Evolutionary conservation across 2,329 filamentous ascomycete genomes (phyloP), one percentile per base, ranked within the genome.

Genomic region (Metarhizium brunneum): DNA sequence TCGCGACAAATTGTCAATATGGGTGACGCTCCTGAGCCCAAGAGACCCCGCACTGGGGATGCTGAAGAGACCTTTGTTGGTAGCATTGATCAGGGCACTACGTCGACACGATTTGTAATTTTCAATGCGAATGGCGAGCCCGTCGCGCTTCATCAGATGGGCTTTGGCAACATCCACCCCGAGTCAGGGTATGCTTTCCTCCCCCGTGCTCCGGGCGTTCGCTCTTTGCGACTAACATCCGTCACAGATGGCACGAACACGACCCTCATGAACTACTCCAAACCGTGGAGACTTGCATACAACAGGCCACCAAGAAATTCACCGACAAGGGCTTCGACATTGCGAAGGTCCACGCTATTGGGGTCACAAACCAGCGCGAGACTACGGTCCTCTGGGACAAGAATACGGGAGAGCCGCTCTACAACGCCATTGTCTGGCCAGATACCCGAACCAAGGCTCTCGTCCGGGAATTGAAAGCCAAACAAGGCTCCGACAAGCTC

Each of bases 351-450:
- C 86, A 82, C 68, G 82, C 87, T 11, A 79, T 96, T 61, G 91
- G 91, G 56, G 88, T 96, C 68, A 95, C 90, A 57, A 95, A 92
- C 72, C 90, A 96, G 75, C 85, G 91, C 67, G 91, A 96, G 71
- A 95, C 91, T 1, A 89, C 87, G 2, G 77, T 95, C 1, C 85
- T 91, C 30, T 95, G 90, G 90, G 89, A 96, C 69, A 82, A 78
- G 64, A 79, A 81, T 61, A 94, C 88, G 1, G 91, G 91, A 60
- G 81, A 94, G 68, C 84, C 90, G 4, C 75, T 96, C 16, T 81
- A 89, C 73, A 91, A 92, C 65, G 90, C 90, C 56, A 87, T 96
- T 58, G 91, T 90, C 48, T 96, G 91, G 90, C 87, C 90, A 35
- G 91, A 96, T 67, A 95, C 90, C 35, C 81, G 91, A 53, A 92